Evolutionary conservation across 352 stramenopile genomes (phyloP), one percentile per base, ranked within the genome.

Genomic region (Phytopythium kandeliae): DNA sequence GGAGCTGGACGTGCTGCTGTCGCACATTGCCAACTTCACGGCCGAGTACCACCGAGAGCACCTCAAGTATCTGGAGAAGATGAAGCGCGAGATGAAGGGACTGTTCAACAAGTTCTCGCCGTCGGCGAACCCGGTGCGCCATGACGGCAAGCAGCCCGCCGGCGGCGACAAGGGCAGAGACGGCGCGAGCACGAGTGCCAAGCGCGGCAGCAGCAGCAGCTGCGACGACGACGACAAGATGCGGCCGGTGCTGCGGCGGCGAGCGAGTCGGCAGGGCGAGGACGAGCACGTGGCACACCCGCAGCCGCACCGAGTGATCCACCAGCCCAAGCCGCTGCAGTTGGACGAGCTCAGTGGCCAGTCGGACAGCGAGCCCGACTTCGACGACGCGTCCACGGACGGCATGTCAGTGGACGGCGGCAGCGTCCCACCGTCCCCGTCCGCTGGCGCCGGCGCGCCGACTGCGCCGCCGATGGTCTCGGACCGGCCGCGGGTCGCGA

Each of bases 1-100:
- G 43, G 77, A 89, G 51, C 51, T 93, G 40, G 78, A 93, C 46
- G 74, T 87, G 46, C 44, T 93, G 47, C 66, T 91, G 10, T 67
- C 66, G 21, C 67, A 88, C 54, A 86, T 93, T 47, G 77, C 79
- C 1, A 85, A 79, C 36, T 93, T 91, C 49, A 88, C 71, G 8
- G 66, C 38, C 22, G 82, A 93, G 55, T 93, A 85, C 48, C 63
- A 71, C 21, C 79, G 75, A 19, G 82, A 89, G 36, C 74, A 91
- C 58, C 63, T 57, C 22, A 91, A 90, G 54, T 87, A 85, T 55
- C 50, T 75, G 19, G 67, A 76, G 37, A 72, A 67, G 0, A 74
- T 72, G 60, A 71, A 69, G 51, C 68, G 65, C 46, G 62, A 74
- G 10, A 64, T 64, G 54, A 62, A 67, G 5, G 65, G 55, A 5